Percentiles rank a stretch among this genome's conserved stretches.
phyloP scores from a whole-genome alignment of 2,329 filamentous ascomycete genomes.

The Remersonia thermophila region DNA sequence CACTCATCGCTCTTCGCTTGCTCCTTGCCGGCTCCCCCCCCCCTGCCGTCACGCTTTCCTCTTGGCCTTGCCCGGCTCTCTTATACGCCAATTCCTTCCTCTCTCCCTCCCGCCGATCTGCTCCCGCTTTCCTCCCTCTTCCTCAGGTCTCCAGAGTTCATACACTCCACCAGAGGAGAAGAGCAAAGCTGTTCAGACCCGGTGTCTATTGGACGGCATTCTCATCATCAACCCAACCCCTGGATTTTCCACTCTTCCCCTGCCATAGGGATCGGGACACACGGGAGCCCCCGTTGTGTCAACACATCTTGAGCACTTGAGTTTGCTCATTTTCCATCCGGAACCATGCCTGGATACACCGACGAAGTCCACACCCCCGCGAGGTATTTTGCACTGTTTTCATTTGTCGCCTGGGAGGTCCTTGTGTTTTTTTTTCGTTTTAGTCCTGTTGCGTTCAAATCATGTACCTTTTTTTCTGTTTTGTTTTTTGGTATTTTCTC shows the following conservation, averaged over 20 bases:
- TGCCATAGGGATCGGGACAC: constrained; percentile 10
- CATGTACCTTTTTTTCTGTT: too few species aligned
- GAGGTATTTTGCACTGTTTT: constrained; percentile 45
- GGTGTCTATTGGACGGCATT: constrained; percentile 1
- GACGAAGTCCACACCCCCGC: constrained; percentile 48
- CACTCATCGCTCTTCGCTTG: constrained; percentile 4
- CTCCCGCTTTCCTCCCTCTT: constrained; percentile 5
- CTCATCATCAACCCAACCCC: constrained; percentile 3
- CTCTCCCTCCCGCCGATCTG: constrained; percentile 2
- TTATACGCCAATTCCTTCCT: constrained; percentile 7
- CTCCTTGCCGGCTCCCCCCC: background rate
- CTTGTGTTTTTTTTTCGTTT: constrained; percentile 23
- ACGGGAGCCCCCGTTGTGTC: constrained; percentile 13
- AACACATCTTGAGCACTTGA: constrained; percentile 17
- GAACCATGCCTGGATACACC: constrained; percentile 42
- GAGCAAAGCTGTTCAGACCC: too few species aligned
- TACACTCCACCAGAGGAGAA: background rate
- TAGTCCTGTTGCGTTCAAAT: constrained; percentile 18
- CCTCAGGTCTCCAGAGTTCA: too few species aligned
- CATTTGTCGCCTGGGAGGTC: constrained; percentile 37
- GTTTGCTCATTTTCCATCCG: constrained; percentile 18
- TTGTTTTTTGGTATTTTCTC: constrained; percentile 15
- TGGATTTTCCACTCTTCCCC: constrained; percentile 5
- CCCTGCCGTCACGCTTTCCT: constrained; percentile 3
- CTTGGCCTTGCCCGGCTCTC: constrained; percentile 2